These are phyloP conservation scores for Candida buenavistaensis DNA, from an alignment of 1,139 yeast genomes.

Conservation along the genomic window DNA sequence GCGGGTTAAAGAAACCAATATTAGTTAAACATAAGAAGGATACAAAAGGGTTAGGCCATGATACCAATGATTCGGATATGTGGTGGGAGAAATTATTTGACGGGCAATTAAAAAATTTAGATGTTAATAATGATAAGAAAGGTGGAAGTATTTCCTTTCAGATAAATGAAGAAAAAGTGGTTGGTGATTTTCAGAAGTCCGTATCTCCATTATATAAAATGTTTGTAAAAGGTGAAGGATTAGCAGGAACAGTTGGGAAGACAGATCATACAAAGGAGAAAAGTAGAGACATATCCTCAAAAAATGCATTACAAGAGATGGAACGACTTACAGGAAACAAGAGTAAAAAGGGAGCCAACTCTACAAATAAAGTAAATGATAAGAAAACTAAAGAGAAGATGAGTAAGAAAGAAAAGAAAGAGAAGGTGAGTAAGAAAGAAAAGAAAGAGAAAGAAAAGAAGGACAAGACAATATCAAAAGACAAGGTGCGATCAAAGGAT, in stretches of 20 bases:
- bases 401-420: slow-evolving; percentile 16
- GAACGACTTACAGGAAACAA: slow-evolving; percentile 15
- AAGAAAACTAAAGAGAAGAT: slow-evolving; percentile 6
- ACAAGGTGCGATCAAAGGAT: slow-evolving; percentile 16
- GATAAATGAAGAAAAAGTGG: slow-evolving; percentile 43
- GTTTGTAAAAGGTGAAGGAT: slow-evolving; percentile 85
- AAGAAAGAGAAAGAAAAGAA: slow-evolving; percentile 18
- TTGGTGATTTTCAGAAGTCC: slow-evolving; percentile 38
- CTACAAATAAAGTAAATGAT: too few relatives aligned
- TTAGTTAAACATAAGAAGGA: slow-evolving; percentile 89
- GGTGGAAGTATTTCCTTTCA: slow-evolving; percentile 30
- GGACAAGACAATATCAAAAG: slow-evolving; percentile 15
- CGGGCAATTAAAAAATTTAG: slow-evolving; percentile 81
- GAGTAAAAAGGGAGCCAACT: slow-evolving; percentile 18
- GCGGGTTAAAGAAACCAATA: slow-evolving; percentile 83
- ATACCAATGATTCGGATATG: slow-evolving; percentile 68
- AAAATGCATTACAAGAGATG: slow-evolving; percentile 13
- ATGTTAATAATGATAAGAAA: slow-evolving; percentile 43
- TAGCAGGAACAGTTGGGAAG: slow-evolving; percentile 71
- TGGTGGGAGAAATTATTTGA: slow-evolving; percentile 98
- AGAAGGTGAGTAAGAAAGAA: slow-evolving; percentile 18
- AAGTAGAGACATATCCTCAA: slow-evolving; percentile 16
- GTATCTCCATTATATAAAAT: slow-evolving; percentile 64
- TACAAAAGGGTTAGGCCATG: slow-evolving; percentile 84
- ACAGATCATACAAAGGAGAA: slow-evolving; percentile 21